Conservation (phyloP, 495 filamentous ascomycete genomes). For the Aspergillus bertholletiae region DNA sequence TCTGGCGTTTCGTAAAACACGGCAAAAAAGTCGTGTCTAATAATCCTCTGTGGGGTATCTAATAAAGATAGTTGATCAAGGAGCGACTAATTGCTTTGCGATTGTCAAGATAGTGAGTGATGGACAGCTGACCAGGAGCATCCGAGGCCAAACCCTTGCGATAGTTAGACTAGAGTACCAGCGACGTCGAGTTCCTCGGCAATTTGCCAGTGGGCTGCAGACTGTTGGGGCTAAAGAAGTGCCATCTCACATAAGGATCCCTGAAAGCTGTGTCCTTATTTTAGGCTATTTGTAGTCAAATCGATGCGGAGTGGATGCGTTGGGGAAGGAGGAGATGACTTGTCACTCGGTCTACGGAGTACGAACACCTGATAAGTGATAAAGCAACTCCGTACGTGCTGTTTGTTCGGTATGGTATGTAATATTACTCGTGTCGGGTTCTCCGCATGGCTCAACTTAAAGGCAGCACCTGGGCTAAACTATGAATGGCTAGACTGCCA, state of each 20-base stretch:
- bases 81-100: neutral
- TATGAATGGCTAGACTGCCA: neutral
- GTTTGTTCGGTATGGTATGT: no score
- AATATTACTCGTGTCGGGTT: no score
- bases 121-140: neutral
- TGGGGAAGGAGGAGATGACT: neutral
- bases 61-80: no score
- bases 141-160: neutral
- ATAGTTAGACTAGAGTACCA: no score
- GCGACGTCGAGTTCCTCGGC: neutral
- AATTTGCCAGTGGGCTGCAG: neutral
- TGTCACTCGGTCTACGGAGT: neutral
- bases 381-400: no score
- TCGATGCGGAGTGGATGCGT: neutral
- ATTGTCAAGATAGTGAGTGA: neutral
- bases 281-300: neutral
- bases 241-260: neutral
- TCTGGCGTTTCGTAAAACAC: neutral
- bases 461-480: neutral
- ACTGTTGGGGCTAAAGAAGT: neutral
- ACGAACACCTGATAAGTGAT: neutral
- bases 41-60: neutral
- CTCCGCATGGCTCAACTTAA: conserved; percentile 11
- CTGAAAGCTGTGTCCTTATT: neutral
- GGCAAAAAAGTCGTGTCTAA: neutral